Conservation (phyloP, 2,329 filamentous ascomycete species). For the Coniosporium uncinatum region DNA sequence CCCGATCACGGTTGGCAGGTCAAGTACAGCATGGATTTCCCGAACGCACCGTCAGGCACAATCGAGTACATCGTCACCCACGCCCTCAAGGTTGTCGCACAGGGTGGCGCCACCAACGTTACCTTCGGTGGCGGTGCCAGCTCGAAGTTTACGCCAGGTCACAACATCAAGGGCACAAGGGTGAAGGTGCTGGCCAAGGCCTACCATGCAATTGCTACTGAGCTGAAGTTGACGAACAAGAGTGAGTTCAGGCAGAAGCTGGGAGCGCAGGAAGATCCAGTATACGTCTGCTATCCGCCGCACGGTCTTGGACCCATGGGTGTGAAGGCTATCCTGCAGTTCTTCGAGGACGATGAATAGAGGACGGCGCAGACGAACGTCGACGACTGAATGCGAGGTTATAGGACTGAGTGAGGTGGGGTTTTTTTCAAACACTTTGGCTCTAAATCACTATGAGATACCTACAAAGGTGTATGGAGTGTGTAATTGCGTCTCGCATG, state of each 20-base stretch:
- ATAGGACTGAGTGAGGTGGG: background rate
- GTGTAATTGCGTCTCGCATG: no score
- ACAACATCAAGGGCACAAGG: constrained; percentile 75
- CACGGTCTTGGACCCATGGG: constrained; percentile 80
- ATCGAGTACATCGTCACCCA: constrained; percentile 80
- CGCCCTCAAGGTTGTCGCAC: constrained; percentile 56
- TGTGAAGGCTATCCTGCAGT: constrained; percentile 80
- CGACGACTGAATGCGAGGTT: background rate
- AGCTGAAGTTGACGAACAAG: constrained; percentile 79
- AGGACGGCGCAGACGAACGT: no score
- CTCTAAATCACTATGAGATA: no score
- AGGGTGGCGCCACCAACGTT: constrained; percentile 56
- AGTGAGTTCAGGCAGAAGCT: constrained; percentile 89
- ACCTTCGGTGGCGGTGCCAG: constrained; percentile 87
- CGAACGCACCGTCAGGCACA: constrained; percentile 75
- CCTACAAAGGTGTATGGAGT: no score
- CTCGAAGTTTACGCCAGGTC: constrained; percentile 67
- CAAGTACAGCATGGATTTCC: constrained; percentile 96
- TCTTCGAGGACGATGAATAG: constrained; percentile 68
- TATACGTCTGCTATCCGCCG: constrained; percentile 87
- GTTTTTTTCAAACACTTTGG: no score
- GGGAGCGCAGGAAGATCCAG: constrained; percentile 75
- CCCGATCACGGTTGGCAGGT: constrained; percentile 86
- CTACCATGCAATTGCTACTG: constrained; percentile 76
- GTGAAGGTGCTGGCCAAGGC: constrained; percentile 78